Evolutionary conservation across 805 yeast species (phyloP).

Genomic region (Kluyveromyces starmeri): DNA sequence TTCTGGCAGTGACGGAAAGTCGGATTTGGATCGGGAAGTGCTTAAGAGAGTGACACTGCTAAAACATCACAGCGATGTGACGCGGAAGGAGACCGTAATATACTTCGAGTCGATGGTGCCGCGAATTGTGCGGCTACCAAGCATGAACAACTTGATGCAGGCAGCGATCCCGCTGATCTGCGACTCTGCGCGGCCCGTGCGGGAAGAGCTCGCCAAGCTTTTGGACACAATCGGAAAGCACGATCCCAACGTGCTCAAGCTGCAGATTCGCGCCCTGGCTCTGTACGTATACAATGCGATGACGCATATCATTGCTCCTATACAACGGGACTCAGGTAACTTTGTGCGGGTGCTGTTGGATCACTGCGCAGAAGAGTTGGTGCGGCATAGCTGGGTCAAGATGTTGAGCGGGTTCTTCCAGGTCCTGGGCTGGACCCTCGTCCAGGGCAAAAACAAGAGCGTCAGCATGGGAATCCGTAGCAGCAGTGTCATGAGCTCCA

Average conservation of each 20-base stretch:
- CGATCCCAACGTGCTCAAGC: constrained; percentile 47
- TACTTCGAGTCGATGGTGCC: constrained; percentile 46
- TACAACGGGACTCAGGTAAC: constrained; percentile 66
- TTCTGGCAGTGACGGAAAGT: constrained; percentile 1
- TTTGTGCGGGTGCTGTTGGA: constrained; percentile 54
- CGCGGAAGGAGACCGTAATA: constrained; percentile 62
- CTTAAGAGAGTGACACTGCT: constrained; percentile 57
- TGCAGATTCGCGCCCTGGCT: constrained; percentile 54
- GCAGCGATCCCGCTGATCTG: constrained; percentile 27
- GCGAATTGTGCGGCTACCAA: constrained; percentile 26
- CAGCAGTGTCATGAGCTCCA: constrained; percentile 10
- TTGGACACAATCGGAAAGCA: constrained; percentile 38
- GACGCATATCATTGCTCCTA: constrained; percentile 78
- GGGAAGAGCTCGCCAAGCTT: constrained; percentile 45
- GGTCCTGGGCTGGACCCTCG: constrained; percentile 60
- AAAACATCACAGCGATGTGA: constrained; percentile 62
- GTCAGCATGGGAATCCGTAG: constrained; percentile 16
- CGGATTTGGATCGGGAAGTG: constrained; percentile 37
- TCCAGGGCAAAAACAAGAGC: constrained; percentile 20
- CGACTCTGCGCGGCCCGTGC: constrained; percentile 59
- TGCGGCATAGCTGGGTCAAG: constrained; percentile 59
- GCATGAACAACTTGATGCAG: constrained; percentile 25
- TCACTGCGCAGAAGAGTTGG: constrained; percentile 44
- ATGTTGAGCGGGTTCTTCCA: constrained; percentile 59
- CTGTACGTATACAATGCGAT: constrained; percentile 81